Evolutionary conservation across 129 eudicot genomes (phyloP), one percentile per base, ranked within the genome.

Genomic region (Arctium lappa): DNA sequence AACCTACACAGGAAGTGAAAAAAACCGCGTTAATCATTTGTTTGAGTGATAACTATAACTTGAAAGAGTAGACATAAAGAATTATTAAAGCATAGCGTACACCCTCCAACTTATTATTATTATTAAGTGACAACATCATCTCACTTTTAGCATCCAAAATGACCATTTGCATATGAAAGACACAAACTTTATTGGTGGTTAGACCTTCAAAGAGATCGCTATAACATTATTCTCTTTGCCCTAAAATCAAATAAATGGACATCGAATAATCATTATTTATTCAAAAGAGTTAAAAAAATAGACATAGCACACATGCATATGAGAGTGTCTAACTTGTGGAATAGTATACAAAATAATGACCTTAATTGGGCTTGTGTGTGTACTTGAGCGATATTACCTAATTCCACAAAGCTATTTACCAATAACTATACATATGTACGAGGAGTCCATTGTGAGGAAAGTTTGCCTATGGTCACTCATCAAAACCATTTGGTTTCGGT

Each of bases 1-100:
- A 89, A 95, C 81, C 99, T 95, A 90, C 89, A 90, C 9, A 80
- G 27, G n/a, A 84, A 82, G 74, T 69, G 71, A 78, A 56, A 66
- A 53, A 39, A 75, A 75, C 38, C 50, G 2, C 1, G 11, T 66
- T 38, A 68, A 8, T 36, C 29, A 33, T 71, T 44, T 22, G 42
- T 13, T 72, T 60, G 68, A 16, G 29, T 60, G 68, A 60, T 60
- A 16, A 16, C 68, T 60, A 60, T n/a, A 60, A n/a, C 68, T 60
- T 60, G 68, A 60, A 60, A 60, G 65, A 60, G 68, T 16, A 53
- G 6, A 53, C 65, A 60, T 60, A n/a, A 60, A 16, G 8, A 60
- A 60, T n/a, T 60, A 60, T 60, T 60, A 60, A 60, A 60, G 29
- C 30, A n/a, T 60, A 18, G 30, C 68, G n/a, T n/a, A 60, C 18